Evolutionary conservation across 2,329 filamentous ascomycete species (phyloP).

Genomic region (Coniochaeta hoffmannii): DNA sequence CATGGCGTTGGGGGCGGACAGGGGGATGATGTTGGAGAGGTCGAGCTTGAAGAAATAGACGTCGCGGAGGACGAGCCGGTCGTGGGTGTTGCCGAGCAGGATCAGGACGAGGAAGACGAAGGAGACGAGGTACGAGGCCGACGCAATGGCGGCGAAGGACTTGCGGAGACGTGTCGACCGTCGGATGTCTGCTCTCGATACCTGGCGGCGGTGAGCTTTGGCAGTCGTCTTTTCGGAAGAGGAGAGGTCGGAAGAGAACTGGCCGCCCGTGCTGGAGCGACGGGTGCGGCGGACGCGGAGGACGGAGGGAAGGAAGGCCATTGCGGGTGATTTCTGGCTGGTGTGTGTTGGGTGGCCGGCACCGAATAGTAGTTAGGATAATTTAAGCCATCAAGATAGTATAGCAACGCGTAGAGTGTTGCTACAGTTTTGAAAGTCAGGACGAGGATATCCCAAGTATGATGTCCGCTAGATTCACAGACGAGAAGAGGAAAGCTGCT

Average conservation of each 20-base stretch:
- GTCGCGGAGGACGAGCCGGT: constrained; percentile 52
- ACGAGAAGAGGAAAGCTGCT: too few relatives aligned
- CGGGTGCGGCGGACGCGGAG: background rate
- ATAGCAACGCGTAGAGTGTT: background rate
- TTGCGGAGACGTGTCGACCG: constrained; percentile 44
- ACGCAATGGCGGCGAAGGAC: constrained; percentile 57
- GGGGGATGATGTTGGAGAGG: constrained; percentile 72
- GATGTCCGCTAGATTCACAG: too few relatives aligned
- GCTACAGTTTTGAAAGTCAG: background rate
- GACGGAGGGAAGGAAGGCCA: background rate
- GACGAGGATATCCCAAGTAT: background rate
- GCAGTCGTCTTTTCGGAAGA: background rate
- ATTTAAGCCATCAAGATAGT: background rate
- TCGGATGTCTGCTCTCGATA: constrained; percentile 10
- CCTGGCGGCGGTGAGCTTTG: constrained; percentile 11
- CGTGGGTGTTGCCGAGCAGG: constrained; percentile 66
- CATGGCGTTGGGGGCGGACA: constrained; percentile 60
- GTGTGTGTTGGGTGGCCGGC: background rate
- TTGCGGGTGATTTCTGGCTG: background rate
- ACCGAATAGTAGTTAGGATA: background rate
- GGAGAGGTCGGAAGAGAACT: background rate
- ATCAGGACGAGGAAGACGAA: constrained; percentile 67
- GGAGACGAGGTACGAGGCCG: constrained; percentile 64
- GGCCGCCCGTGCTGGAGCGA: background rate
- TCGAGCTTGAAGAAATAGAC: constrained; percentile 84